Evolutionary conservation across 2,329 filamentous ascomycete genomes (phyloP).

Genomic region (Trichoderma koningii): DNA sequence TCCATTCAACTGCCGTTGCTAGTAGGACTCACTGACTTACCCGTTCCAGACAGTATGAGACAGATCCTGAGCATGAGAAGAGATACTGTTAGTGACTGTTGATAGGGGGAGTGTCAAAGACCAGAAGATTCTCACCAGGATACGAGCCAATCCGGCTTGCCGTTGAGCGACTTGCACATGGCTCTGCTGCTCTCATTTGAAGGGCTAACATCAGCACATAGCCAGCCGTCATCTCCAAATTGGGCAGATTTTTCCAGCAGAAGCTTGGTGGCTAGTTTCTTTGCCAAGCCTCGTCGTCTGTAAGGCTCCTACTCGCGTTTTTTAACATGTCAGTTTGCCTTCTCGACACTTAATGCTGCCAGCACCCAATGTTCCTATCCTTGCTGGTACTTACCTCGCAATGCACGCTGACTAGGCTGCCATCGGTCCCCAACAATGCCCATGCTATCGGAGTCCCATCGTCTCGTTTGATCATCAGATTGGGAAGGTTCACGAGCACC

Average conservation of each 20-base stretch:
- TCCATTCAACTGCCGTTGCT: neutral
- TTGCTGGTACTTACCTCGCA: constrained; percentile 49
- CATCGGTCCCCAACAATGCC: constrained; percentile 64
- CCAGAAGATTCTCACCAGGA: constrained; percentile 55
- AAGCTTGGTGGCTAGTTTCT: constrained; percentile 59
- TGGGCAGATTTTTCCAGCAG: constrained; percentile 52
- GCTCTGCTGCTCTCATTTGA: constrained; percentile 62
- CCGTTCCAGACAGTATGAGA: neutral
- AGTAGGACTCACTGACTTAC: neutral
- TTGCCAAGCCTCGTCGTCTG: constrained; percentile 64
- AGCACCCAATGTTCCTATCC: neutral
- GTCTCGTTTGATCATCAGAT: constrained; percentile 48
- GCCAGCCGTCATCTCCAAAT: constrained; percentile 54
- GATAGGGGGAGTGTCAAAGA: neutral
- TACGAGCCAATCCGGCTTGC: constrained; percentile 55
- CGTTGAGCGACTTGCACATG: constrained; percentile 64
- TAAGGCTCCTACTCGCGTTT: constrained; percentile 47
- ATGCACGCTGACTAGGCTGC: constrained; percentile 61
- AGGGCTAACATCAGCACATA: constrained; percentile 64
- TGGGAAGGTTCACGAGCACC: constrained; percentile 50
- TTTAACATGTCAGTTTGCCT: neutral
- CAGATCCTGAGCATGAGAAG: neutral
- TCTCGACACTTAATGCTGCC: neutral
- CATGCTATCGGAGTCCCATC: constrained; percentile 60
- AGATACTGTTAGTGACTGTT: neutral